Percentiles rank a stretch among this genome's conserved stretches.
Evolutionary conservation across 2,329 filamentous ascomycete species (phyloP).

Genomic region (Shiraia sp.): DNA sequence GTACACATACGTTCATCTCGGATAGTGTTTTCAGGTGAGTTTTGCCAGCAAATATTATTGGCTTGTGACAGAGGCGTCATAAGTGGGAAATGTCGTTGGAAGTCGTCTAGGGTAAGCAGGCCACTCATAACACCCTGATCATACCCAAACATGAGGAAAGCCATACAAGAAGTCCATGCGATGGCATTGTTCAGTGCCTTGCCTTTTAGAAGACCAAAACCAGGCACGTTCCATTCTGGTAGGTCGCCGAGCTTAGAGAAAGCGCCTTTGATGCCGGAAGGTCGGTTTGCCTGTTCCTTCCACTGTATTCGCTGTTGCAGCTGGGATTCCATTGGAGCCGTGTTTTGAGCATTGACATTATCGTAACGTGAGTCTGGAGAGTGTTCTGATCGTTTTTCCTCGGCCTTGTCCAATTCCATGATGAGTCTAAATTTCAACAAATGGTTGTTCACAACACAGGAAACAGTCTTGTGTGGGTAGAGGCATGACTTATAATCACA

Average conservation of each 20-base stretch:
- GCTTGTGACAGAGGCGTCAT: conserved; percentile 17
- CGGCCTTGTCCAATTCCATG: conserved; percentile 7
- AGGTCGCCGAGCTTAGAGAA: conserved; percentile 17
- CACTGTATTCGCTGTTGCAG: no score
- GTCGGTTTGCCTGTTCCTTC: conserved; percentile 4
- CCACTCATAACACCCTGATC: conserved; percentile 68
- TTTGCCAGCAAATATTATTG: conserved; percentile 18
- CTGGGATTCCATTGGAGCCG: conserved; percentile 2
- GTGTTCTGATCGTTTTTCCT: conserved; percentile 8
- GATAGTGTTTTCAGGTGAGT: conserved; percentile 12
- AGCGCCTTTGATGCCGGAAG: conserved; percentile 2
- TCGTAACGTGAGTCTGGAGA: conserved; percentile 6
- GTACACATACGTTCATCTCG: conserved; percentile 16
- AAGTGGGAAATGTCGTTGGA: conserved; percentile 47
- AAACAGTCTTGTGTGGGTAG: no score
- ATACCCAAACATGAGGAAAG: conserved; percentile 55
- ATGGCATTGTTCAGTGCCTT: conserved; percentile 18
- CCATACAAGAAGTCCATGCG: conserved; percentile 23
- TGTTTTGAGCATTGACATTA: conserved; percentile 2
- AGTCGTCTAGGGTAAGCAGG: conserved; percentile 68
- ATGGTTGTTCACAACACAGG: no score
- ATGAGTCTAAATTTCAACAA: no score
- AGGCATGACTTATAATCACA: background rate
- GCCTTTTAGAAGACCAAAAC: conserved; percentile 13
- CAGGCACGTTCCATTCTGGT: conserved; percentile 20